Base-by-base conservation (phyloP, 345 rosid species). In the Melaleuca quinquenervia region DNA sequence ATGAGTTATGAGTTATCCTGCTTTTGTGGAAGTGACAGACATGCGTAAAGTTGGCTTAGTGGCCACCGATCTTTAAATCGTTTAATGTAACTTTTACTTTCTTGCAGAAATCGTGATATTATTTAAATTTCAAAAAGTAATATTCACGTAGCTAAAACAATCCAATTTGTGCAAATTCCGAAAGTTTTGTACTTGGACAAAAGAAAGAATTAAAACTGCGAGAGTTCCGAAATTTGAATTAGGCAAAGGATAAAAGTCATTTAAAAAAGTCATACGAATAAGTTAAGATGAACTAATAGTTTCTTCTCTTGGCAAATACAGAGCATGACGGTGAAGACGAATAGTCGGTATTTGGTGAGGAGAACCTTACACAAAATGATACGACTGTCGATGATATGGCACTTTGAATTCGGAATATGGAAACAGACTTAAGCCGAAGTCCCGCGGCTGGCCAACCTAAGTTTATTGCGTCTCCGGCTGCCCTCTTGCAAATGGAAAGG, bases 371-470 rank as follows among this genome's bases (percentile, higher is more conserved):
- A 29, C 21, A 0, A 14, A 1, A 1, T 6, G 18, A 29, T 29
- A 29, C 1, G 0, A 5, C 6, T 7, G 14, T 27, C 5, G 14
- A 0, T 3, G 0, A 6, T 6, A n/a, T 2, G 36, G 18, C n/a
- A 12, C 70, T 1, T 58, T 6, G 8, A 58, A n/a, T n/a, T 58
- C 0, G 32, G 70, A 3, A 51, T 16, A 14, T 51, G 18, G 14
- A 51, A 51, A 51, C 16, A 1, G 6, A 13, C 16, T 13, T 51
- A 13, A 0, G 13, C 18, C 52, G 14, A n/a, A n/a, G 12, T n/a
- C 18, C 70, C 36, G 16, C 12, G 36, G 12, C 6, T n/a, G 8
- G 18, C 70, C 70, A 58, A 58, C n/a, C 70, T n/a, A n/a, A 58
- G 8, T 6, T 58, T 3, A 3, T 2, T n/a, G 62, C 62, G 24